These are phyloP conservation scores for Xylaria longipes DNA, from an alignment of 495 filamentous ascomycete genomes.

Conservation along the genomic window DNA sequence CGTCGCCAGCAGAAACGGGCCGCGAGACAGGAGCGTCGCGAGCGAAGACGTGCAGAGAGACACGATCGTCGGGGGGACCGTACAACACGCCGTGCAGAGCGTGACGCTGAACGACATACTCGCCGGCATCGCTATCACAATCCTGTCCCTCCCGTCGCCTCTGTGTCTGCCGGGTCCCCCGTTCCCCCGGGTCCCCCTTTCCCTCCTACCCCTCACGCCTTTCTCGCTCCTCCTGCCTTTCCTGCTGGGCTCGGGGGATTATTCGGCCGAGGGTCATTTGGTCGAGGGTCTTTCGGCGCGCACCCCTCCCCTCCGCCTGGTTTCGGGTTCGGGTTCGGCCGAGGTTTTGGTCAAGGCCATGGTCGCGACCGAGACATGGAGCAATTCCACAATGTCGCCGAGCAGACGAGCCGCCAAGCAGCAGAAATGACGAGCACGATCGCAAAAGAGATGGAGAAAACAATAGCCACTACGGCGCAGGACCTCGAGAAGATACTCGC, in stretches of 20 bases:
- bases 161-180: not conserved
- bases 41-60: conserved; percentile 40
- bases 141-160: not conserved
- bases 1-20: conserved; percentile 34
- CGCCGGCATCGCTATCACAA: conserved; percentile 23
- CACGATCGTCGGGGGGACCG: conserved; percentile 30
- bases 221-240: not conserved
- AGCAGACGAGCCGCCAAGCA: conserved; percentile 7
- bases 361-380: not conserved
- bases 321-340: conserved; percentile 3
- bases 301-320: not conserved
- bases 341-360: not conserved
- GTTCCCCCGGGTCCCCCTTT: not conserved
- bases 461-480: not conserved
- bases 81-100: conserved; percentile 31
- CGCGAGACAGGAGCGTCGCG: conserved; percentile 35
- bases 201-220: not conserved
- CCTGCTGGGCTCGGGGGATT: not conserved
- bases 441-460: conserved; percentile 4
- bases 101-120: conserved; percentile 30
- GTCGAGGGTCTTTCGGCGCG: not conserved
- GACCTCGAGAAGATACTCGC: not conserved
- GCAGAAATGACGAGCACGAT: not conserved
- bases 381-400: not conserved
- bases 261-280: conserved; percentile 1